Evolutionary conservation across 2,329 filamentous ascomycete species (phyloP), one percentile per base, ranked within the genome.

Genomic region (Neonectria ditissima): DNA sequence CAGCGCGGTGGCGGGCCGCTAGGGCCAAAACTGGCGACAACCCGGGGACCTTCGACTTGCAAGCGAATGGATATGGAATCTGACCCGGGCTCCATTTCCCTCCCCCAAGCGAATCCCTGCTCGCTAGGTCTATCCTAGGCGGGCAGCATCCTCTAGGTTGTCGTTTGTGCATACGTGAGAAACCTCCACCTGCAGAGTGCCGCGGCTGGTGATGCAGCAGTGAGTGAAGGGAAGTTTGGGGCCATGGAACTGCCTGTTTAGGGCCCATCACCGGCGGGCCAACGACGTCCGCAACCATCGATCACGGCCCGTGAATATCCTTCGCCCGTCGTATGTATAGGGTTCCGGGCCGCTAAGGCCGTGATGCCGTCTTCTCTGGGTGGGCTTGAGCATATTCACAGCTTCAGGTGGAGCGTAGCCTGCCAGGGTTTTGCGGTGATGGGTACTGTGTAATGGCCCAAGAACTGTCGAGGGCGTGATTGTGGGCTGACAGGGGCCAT

Each of bases 1-100:
- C 13, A 10, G 16, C 44, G 24, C 44, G 22, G 44, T 50, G 47
- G 47, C 47, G 47, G 47, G 28, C 47, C 47, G 47, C 47, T 50
- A 50, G 47, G 22, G 47, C 47, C 47, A 32, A 50, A 50, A 20
- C 5, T 13, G 16, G 47, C 28, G 18, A 16, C 28, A 11, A 11
- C 47, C 34, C 34, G 34, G 34, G 13, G 32, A 16, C 32, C 32
- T 37, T 13, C 32, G 14, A 50, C 16, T 32, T 18, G 37, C 37
- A 41, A 4, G 16, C 37, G 37, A 37, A 41, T 41, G 37, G n/a
- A 41, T 16, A 37, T 37, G 32, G 34, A 7, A 37, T 6, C 14
- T 37, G 14, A n/a, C 14, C 34, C 34, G 34, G 34, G 14, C 34
- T 37, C 34, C 34, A 37, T 37, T 16, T 37, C 4, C 14, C 30